Base-by-base conservation (phyloP, 441 rosid species). In the Populus hybrid region DNA sequence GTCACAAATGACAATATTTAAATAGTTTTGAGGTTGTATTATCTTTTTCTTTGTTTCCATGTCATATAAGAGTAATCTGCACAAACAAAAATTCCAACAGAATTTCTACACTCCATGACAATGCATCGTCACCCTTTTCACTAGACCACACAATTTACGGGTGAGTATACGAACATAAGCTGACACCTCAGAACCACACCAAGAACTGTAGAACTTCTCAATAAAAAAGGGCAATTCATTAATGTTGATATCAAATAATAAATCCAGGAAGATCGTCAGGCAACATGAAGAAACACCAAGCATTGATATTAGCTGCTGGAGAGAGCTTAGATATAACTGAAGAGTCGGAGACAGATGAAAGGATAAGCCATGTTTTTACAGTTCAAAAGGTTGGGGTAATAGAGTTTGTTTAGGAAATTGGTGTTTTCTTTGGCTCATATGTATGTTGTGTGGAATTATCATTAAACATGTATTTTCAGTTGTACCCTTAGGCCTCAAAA, bases 1-100 rank as follows among this genome's bases (percentile, higher is more conserved):
- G 89, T 79, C 81, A 76, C 65, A 77, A 81, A 71, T 9, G 35
- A 11, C 14, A 64, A 10, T 42, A 3, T 42, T 10, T 42, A 42
- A 42, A 12, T 6, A 7, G 9, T 36, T 8, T 1, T 8, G 40
- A 36, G 9, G 40, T 36, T 7, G 9, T 1, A 36, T 3, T 42
- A 3, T 42, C 16, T 42, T 42, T 38, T 42, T 42, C 5, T 42
- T 12, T 42, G 53, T 45, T 45, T 45, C 20, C 5, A 45, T 45
- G 20, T 45, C 56, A 14, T 14, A 14, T 14, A 45, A 45, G 20
- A 45, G 20, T 14, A 45, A 45, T 45, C 56, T 14, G 56, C 56
- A 45, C 20, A 45, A 45, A 45, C 2, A 45, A 45, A 45, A 14
- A 45, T 14, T 45, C 20, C 56, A 45, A 45, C 56, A 45, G 56